phyloP scores from a whole-genome alignment of 805 yeast genomes.

The Pichia eremophila region DNA sequence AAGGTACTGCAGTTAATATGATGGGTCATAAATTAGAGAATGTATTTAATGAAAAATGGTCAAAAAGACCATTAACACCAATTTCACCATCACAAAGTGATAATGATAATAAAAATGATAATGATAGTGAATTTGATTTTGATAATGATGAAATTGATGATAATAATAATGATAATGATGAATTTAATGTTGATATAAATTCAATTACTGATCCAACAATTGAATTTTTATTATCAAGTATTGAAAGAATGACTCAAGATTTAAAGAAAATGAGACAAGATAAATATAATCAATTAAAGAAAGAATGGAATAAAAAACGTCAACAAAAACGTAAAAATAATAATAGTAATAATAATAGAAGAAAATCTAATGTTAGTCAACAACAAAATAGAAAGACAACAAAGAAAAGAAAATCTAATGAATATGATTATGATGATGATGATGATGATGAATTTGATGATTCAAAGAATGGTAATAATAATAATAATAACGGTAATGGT shows the following conservation, averaged over 20 bases:
- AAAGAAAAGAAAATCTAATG: conserved; percentile 25
- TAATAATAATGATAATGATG: conserved; percentile 30
- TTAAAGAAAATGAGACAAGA: conserved; percentile 73
- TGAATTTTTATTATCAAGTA: conserved; percentile 77
- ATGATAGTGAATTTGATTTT: conserved; percentile 42
- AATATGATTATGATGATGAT: conserved; percentile 8
- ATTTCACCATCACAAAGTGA: conserved; percentile 36
- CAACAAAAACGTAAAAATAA: conserved; percentile 30
- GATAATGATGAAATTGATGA: conserved; percentile 31
- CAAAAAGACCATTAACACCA: conserved; percentile 67
- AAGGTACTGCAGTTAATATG: conserved; percentile 90
- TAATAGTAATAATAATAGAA: conserved; percentile 13
- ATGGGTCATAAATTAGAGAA: conserved; percentile 92
- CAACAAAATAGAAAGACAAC: neutral
- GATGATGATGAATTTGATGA: conserved; percentile 18
- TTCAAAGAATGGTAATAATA: conserved; percentile 28
- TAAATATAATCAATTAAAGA: conserved; percentile 57
- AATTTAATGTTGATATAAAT: conserved; percentile 47
- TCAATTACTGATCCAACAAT: conserved; percentile 85
- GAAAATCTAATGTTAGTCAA: neutral
- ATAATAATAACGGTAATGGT: conserved; percentile 20
- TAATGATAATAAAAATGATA: conserved; percentile 28
- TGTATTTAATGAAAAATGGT: conserved; percentile 81
- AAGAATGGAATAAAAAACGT: conserved; percentile 48
- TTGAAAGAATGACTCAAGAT: conserved; percentile 77